Base-by-base conservation (phyloP, 768 basidiomycete genomes). In the Leccinum obscurum region DNA sequence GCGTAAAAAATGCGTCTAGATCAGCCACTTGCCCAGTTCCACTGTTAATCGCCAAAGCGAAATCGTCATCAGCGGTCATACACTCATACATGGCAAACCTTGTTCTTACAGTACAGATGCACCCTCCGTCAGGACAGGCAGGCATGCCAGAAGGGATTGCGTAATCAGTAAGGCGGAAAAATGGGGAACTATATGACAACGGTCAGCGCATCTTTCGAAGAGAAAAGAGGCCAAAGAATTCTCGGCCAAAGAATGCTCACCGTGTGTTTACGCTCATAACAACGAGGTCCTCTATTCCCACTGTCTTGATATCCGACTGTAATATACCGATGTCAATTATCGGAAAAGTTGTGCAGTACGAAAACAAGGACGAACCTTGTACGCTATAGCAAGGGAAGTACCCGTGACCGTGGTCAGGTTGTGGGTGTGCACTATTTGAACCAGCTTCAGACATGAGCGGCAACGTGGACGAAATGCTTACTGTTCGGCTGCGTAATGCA, bases 351-450 rank as follows among this genome's bases (percentile, higher is more conserved):
- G 3, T 10, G 5, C 7, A 2, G 2, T 4, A 14, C 22, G 10
- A 17, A 39, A 41, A 54, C 5, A 15, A 30, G 15, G 24, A 64
- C 64, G n/a, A 34, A 68, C 67, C 14, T 54, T 14, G 30, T 69
- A 66, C 0, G 67, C 3, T 41, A 68, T 63, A 5, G 30, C 61
- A 3, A 59, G 13, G 3, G 55, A 30, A 17, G 59, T 61, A 17
- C 67, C 67, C 1, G 59, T 52, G 34, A 62, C 54, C 53, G 11
- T 34, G n/a, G 56, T 13, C 22, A 56, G 0, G 30, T 69, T 66
- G 37, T 37, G 5, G n/a, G 64, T 17, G 53, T 68, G 67, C 1
- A 68, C 67, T 68, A 13, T 4, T 37, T 17, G 13, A 49, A 24
- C 3, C 20, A 15, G n/a, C 3, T 24, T 66, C 37, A 61, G 48